Conservation (phyloP, 495 filamentous ascomycete genomes). For the Cercophora newfieldiana region DNA sequence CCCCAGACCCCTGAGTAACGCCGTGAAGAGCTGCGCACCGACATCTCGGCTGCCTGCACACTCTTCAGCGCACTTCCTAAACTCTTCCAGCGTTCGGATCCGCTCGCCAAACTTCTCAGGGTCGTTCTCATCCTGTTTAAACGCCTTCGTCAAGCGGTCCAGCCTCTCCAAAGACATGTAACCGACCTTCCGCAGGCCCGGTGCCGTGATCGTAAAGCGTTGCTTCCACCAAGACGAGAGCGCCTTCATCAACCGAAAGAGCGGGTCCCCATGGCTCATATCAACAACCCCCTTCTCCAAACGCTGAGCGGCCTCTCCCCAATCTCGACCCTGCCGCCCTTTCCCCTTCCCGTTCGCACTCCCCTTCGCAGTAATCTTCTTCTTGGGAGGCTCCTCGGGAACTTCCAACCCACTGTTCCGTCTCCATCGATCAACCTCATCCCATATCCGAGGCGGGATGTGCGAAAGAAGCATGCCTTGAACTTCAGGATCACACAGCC, state of each 20-base stretch:
- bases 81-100: conserved; percentile 62
- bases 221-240: conserved; percentile 85
- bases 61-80: conserved; percentile 64
- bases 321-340: conserved; percentile 64
- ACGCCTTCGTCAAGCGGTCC: conserved; percentile 64
- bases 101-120: conserved; percentile 70
- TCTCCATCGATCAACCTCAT: conserved; percentile 76
- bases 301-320: conserved; percentile 68
- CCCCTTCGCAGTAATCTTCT: conserved; percentile 24
- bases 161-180: conserved; percentile 73
- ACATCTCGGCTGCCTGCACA: conserved; percentile 85
- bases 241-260: conserved; percentile 74
- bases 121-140: conserved; percentile 62
- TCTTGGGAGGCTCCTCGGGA: conserved; percentile 35
- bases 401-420: conserved; percentile 61
- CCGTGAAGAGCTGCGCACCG: conserved; percentile 87
- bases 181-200: conserved; percentile 83
- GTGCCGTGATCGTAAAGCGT: conserved; percentile 73
- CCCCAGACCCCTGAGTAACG: conserved; percentile 77
- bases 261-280: conserved; percentile 76
- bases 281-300: conserved; percentile 67
- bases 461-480: conserved; percentile 76
- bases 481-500: conserved; percentile 76
- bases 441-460: conserved; percentile 61
- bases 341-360: conserved; percentile 40